Base-by-base conservation (phyloP, 2,329 filamentous ascomycete genomes). In the Chrysoporthe cubensis region DNA sequence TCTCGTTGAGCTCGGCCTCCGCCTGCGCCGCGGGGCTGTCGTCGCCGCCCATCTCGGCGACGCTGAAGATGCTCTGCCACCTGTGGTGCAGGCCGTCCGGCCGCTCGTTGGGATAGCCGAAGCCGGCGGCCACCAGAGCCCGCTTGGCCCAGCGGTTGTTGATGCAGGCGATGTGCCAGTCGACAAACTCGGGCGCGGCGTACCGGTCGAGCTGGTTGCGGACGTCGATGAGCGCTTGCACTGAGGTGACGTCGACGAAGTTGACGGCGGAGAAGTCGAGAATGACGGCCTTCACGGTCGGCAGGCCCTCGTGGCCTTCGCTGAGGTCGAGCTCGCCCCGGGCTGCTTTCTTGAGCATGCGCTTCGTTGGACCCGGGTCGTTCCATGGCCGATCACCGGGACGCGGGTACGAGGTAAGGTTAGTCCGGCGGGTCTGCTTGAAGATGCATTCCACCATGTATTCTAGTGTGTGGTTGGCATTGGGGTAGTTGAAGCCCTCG, bases 141-240 rank as follows among this genome's bases (percentile, higher is more conserved):
- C 94, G 91, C 82, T 97, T 97, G 34, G 94, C 95, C 95, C 95
- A 97, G 67, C 92, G 88, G 82, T 96, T 97, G 81, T 90, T 94
- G 81, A 98, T 91, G 79, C 90, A 91, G n/a, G 94, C 93, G 71
- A 98, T 90, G 79, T 98, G 96, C 94, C 95, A 98, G 77, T 97
- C 93, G 4, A 98, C 94, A 2, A 85, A 84, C 26, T 94, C 89
- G 0, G 95, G 95, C 0, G 90, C 79, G 0, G 93, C 87, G 76
- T 97, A 97, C 26, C 89, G 85, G 77, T 97, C 95, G 37, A 98
- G 88, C 76, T 97, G 94, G 78, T 97, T 97, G 74, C 95, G 92
- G 0, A 97, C 91, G 74, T 98, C 96, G 74, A 98, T 96, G 50
- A 98, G 84, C 73, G 93, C 90, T 79, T 98, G 96, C 2, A 97